These are phyloP conservation scores for Rosa multiflora DNA, from an alignment of 306 rosid genomes.

Conservation along the genomic window DNA sequence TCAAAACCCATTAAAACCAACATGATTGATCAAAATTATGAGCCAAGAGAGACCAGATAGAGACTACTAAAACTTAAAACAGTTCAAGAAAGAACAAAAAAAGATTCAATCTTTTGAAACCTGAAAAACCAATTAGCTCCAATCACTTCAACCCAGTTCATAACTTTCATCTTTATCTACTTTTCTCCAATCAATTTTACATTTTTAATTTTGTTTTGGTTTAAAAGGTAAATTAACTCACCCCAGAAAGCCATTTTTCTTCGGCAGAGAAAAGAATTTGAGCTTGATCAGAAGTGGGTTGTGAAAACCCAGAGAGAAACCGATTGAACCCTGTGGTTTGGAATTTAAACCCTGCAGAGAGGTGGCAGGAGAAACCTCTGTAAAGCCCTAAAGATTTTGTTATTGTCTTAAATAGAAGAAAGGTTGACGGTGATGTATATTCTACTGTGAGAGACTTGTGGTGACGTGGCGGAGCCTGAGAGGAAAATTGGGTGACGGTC, in stretches of 20 bases:
- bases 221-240: slow-evolving; percentile 9
- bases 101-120: background rate
- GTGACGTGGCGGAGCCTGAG: slow-evolving; percentile 5
- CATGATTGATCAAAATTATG: background rate
- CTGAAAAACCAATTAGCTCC: background rate
- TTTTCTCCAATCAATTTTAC: background rate
- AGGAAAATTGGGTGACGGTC: background rate
- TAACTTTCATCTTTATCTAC: background rate
- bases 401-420: background rate
- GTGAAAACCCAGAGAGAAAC: background rate
- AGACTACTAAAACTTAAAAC: background rate
- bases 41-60: background rate
- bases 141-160: background rate
- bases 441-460: background rate
- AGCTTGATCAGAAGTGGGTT: background rate
- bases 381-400: background rate
- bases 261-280: background rate
- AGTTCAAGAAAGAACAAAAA: background rate
- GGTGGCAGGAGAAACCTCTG: background rate
- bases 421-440: background rate
- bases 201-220: background rate
- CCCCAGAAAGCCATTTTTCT: slow-evolving; percentile 86
- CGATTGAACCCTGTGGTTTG: background rate
- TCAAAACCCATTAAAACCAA: slow-evolving; percentile 2
- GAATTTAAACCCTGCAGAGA: slow-evolving; percentile 13